These are phyloP conservation scores for Oryza glaberrima DNA, from an alignment of 176 grass and related monocot genomes.

Conservation along the genomic window DNA sequence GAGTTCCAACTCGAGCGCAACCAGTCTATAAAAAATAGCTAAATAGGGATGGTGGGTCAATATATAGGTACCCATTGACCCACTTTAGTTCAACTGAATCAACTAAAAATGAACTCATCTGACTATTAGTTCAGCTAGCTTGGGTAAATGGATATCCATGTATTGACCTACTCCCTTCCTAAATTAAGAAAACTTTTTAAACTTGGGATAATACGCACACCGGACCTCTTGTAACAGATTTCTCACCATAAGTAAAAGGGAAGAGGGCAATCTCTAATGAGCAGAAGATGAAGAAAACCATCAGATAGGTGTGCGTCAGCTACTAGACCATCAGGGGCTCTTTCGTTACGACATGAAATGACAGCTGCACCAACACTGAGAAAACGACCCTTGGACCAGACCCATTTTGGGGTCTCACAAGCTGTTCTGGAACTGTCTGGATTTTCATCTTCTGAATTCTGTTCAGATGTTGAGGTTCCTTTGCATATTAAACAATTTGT, in stretches of 20 bases:
- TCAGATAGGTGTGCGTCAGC: constrained; percentile 91
- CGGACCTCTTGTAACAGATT: not conserved
- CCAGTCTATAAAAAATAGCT: not conserved
- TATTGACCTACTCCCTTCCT: not conserved
- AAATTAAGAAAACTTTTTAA: not conserved
- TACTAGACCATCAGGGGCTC: constrained; percentile 84
- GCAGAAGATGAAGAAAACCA: constrained; percentile 94
- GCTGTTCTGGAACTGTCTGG: constrained; percentile 27
- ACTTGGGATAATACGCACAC: no score
- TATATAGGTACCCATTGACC: not conserved
- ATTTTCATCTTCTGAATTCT: constrained; percentile 35
- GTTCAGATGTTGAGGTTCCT: constrained; percentile 43
- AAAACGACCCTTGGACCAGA: constrained; percentile 66
- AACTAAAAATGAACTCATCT: not conserved
- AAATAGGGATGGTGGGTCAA: not conserved
- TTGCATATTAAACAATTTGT: constrained; percentile 78
- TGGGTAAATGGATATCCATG: not conserved
- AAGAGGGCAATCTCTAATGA: constrained; percentile 85
- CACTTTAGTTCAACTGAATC: not conserved
- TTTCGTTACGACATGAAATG: constrained; percentile 96
- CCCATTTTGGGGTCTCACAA: constrained; percentile 68
- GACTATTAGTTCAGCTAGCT: not conserved
- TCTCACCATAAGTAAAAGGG: constrained; percentile 90
- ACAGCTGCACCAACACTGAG: constrained; percentile 85
- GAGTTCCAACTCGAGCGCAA: not conserved